Evolutionary conservation across 208 protist species (phyloP).

Genomic region (Blastocrithidia nonstop): DNA sequence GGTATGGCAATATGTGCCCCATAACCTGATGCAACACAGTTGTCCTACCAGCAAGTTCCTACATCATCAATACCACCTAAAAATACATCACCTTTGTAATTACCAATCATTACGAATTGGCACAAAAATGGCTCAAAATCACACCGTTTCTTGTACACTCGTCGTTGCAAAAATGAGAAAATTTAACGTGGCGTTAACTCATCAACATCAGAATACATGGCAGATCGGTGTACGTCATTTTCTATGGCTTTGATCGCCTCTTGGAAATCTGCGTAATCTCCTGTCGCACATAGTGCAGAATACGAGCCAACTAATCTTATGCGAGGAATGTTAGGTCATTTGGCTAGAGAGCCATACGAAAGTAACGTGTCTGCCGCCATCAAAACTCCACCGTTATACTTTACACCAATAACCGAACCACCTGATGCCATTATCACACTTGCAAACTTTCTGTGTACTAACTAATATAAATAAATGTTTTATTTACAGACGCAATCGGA

Average conservation of each 20-base stretch:
- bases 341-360: slow-evolving; percentile 95
- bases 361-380: slow-evolving; percentile 91
- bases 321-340: slow-evolving; percentile 88
- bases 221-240: slow-evolving; percentile 60
- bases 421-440: slow-evolving; percentile 88
- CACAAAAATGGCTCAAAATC: slow-evolving; percentile 95
- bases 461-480: not conserved
- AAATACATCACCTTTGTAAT: slow-evolving; percentile 73
- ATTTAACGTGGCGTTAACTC: slow-evolving; percentile 75
- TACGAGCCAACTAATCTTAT: slow-evolving; percentile 77
- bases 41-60: slow-evolving; percentile 88
- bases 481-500: not conserved
- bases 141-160: slow-evolving; percentile 89
- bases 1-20: slow-evolving; percentile 91
- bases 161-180: slow-evolving; percentile 87
- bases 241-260: slow-evolving; percentile 62
- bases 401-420: slow-evolving; percentile 92
- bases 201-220: slow-evolving; percentile 63
- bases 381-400: slow-evolving; percentile 95
- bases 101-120: slow-evolving; percentile 89
- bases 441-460: not conserved
- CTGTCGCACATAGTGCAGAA: slow-evolving; percentile 85
- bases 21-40: slow-evolving; percentile 90
- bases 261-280: slow-evolving; percentile 96
- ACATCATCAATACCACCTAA: slow-evolving; percentile 91